These are phyloP conservation scores for Fusarium musae DNA, from an alignment of 2,329 filamentous ascomycete species.

Conservation along the genomic window DNA sequence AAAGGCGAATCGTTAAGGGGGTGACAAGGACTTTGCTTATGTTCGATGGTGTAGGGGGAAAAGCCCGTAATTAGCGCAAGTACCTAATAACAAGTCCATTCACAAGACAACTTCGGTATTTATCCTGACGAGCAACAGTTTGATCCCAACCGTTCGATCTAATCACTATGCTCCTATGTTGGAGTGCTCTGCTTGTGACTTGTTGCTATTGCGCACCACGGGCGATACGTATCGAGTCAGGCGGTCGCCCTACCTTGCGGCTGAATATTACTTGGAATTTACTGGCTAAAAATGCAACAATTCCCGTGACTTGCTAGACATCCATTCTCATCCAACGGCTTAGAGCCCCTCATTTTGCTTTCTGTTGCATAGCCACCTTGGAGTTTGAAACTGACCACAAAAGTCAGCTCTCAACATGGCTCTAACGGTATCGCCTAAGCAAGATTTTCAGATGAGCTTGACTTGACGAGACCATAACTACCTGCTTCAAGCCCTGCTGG, in stretches of 20 bases:
- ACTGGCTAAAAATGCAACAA: neutral
- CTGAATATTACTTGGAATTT: rapidly evolving
- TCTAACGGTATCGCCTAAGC: no score
- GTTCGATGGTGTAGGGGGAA: rapidly evolving
- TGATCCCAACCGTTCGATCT: rapidly evolving
- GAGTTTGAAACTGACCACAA: neutral
- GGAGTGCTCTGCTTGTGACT: rapidly evolving
- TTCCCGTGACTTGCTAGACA: no score
- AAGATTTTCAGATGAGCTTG: no score
- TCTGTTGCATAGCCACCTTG: neutral
- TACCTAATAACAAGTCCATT: neutral
- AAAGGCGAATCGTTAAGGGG: rapidly evolving
- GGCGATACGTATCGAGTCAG: rapidly evolving
- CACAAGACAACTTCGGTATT: rapidly evolving
- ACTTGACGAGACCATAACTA: no score
- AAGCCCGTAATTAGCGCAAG: neutral
- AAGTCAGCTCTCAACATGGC: neutral
- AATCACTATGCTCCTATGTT: rapidly evolving
- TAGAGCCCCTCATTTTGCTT: rapidly evolving
- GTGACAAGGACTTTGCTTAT: neutral
- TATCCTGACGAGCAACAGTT: rapidly evolving
- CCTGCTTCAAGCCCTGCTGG: no score
- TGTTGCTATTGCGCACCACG: neutral
- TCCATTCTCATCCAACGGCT: rapidly evolving
- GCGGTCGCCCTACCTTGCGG: rapidly evolving